A percentile compares a stretch with the other conserved stretches of the same genome.
Evolutionary conservation across 108 stramenopile species (phyloP).

Genomic region (Aureococcus anophagefferens): DNA sequence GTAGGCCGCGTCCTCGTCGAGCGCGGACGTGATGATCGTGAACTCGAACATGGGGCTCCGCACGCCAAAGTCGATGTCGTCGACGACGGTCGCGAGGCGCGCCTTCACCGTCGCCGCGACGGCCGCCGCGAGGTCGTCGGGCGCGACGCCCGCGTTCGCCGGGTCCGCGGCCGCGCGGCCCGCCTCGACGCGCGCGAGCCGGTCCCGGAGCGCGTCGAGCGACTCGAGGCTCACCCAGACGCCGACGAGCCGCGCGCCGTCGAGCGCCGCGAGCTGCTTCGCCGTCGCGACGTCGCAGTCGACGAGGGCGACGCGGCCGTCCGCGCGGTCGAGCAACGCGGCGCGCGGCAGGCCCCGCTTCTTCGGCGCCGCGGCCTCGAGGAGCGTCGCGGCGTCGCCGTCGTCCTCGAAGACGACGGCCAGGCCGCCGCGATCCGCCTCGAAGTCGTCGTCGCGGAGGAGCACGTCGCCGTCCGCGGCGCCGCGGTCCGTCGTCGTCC

Average conservation of each 20-base stretch:
- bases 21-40: conserved; percentile 62
- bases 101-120: conserved; percentile 26
- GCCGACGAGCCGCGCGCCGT: conserved; percentile 50
- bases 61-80: conserved; percentile 71
- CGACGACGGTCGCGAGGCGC: conserved; percentile 50
- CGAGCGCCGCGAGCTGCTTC: conserved; percentile 30
- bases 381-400: conserved; percentile 58
- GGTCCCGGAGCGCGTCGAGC: conserved; percentile 50
- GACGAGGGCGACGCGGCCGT: conserved; percentile 19
- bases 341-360: no score
- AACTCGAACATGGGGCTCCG: conserved; percentile 72
- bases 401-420: conserved; percentile 1
- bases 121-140: conserved; percentile 51
- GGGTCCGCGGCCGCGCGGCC: conserved; percentile 22
- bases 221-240: conserved; percentile 68
- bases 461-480: neutral
- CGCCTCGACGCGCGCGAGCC: conserved; percentile 11
- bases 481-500: neutral
- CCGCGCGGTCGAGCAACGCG: neutral
- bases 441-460: conserved; percentile 61
- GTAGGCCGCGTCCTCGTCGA: conserved; percentile 17
- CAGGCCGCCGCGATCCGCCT: conserved; percentile 6
- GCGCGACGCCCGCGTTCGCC: conserved; percentile 18
- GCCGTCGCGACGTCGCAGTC: conserved; percentile 61
- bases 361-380: conserved; percentile 12